Percentiles rank a stretch among this genome's conserved stretches.
Evolutionary conservation across 2,329 filamentous ascomycete genomes (phyloP).

Genomic region (Trichoderma polysporum): DNA sequence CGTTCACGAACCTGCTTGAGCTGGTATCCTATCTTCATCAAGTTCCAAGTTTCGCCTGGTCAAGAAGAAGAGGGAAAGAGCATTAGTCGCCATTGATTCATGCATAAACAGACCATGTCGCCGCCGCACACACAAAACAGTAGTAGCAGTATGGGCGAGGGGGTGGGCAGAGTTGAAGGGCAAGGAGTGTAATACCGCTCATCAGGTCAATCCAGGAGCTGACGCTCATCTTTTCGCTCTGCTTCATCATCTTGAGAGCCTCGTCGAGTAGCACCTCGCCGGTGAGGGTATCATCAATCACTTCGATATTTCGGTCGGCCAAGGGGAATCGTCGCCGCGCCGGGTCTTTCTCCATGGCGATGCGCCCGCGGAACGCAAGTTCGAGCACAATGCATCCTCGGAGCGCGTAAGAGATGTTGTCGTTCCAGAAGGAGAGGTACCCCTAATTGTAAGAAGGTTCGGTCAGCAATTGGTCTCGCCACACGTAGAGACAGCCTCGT

Average conservation of each 20-base stretch:
- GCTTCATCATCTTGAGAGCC: conserved; percentile 99
- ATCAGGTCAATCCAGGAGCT: conserved; percentile 98
- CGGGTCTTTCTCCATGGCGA: conserved; percentile 98
- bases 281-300: conserved; percentile 93
- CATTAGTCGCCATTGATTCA: conserved; percentile 13
- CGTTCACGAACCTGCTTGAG: conserved; percentile 98
- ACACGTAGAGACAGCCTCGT: background rate
- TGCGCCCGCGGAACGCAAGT: conserved; percentile 89
- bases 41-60: conserved; percentile 95
- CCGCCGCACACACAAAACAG: background rate
- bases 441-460: conserved; percentile 58
- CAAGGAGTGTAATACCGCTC: conserved; percentile 67
- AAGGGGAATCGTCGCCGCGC: conserved; percentile 88
- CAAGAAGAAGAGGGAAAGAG: background rate
- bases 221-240: conserved; percentile 99
- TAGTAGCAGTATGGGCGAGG: background rate
- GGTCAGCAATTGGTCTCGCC: conserved; percentile 14
- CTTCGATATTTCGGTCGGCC: conserved; percentile 91
- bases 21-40: conserved; percentile 99
- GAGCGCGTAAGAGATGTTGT: conserved; percentile 98
- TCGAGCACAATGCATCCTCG: conserved; percentile 98
- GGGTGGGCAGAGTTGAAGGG: background rate
- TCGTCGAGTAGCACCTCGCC: conserved; percentile 97
- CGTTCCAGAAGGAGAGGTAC: conserved; percentile 99
- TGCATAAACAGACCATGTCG: background rate